Evolutionary conservation across 768 basidiomycete species (phyloP).

Genomic region (Termitomyces titanicus): DNA sequence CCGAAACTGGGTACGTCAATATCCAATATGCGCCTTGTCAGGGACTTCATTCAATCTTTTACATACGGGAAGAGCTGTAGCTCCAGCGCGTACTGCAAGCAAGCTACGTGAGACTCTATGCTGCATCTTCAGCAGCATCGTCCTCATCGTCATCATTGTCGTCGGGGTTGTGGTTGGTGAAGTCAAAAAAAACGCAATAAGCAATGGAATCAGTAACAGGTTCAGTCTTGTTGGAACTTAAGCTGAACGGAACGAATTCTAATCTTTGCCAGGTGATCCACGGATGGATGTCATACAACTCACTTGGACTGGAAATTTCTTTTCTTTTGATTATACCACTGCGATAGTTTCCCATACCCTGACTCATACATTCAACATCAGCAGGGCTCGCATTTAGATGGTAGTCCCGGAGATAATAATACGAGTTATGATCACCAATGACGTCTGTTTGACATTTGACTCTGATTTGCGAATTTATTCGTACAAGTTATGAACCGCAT

Average conservation of each 20-base stretch:
- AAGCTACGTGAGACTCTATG: slow-evolving; percentile 99
- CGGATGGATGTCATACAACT: background rate
- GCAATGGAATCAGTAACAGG: too few relatives aligned
- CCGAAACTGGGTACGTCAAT: slow-evolving; percentile 71
- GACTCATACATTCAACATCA: too few relatives aligned
- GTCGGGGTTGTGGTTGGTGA: slow-evolving; percentile 51
- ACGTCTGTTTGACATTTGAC: too few relatives aligned
- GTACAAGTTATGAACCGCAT: too few relatives aligned
- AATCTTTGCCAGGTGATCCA: slow-evolving; percentile 7
- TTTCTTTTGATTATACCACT: slow-evolving; percentile 3
- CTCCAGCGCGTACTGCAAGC: slow-evolving; percentile 81
- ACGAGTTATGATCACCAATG: too few relatives aligned
- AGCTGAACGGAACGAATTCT: background rate
- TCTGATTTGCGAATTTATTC: too few relatives aligned
- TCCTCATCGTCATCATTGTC: slow-evolving; percentile 65
- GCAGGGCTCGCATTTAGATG: too few relatives aligned
- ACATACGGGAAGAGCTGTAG: slow-evolving; percentile 85
- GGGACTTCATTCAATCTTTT: slow-evolving; percentile 46
- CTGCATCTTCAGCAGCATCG: slow-evolving; percentile 67
- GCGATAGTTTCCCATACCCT: slow-evolving; percentile 6
- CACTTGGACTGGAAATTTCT: slow-evolving; percentile 5
- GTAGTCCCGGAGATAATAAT: too few relatives aligned
- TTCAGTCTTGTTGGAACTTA: background rate
- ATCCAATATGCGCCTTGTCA: background rate
- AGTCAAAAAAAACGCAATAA: slow-evolving; percentile 36